phyloP scores from a whole-genome alignment of 2,329 filamentous ascomycete species.

The Didymella exigua region DNA sequence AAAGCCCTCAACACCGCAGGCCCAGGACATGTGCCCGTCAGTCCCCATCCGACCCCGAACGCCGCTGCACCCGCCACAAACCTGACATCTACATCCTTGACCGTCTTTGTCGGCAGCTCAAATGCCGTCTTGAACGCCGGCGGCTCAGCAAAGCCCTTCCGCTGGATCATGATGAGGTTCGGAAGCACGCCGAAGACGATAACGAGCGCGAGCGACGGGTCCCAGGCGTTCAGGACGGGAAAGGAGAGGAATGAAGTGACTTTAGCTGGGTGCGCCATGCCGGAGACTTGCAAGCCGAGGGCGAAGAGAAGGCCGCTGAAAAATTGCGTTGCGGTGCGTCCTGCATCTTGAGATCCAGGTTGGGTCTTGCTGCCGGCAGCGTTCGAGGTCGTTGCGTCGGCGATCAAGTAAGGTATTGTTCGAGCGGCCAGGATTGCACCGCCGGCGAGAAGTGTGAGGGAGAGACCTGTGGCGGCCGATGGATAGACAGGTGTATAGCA shows the following conservation, averaged over 20 bases:
- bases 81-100: slow-evolving; percentile 55
- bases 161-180: slow-evolving; percentile 47
- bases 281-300: slow-evolving; percentile 57
- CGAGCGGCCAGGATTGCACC: slow-evolving; percentile 34
- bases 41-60: slow-evolving; percentile 60
- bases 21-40: slow-evolving; percentile 59
- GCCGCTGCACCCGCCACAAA: slow-evolving; percentile 55
- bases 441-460: slow-evolving; percentile 45
- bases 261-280: slow-evolving; percentile 59
- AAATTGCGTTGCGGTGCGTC: slow-evolving; percentile 49
- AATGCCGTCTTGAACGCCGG: slow-evolving; percentile 53
- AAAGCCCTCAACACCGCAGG: slow-evolving; percentile 56
- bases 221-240: slow-evolving; percentile 51
- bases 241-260: slow-evolving; percentile 58
- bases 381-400: slow-evolving; percentile 5
- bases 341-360: slow-evolving; percentile 16
- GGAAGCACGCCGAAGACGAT: slow-evolving; percentile 58
- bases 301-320: slow-evolving; percentile 58
- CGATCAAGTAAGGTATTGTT: slow-evolving; percentile 31
- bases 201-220: slow-evolving; percentile 58
- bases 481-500: slow-evolving; percentile 57
- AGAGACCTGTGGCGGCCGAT: slow-evolving; percentile 31
- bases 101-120: slow-evolving; percentile 52
- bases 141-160: slow-evolving; percentile 34
- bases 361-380: neutral